These are phyloP conservation scores for Silene vulgaris DNA, from an alignment of 179 eudicot genomes.

Conservation along the genomic window DNA sequence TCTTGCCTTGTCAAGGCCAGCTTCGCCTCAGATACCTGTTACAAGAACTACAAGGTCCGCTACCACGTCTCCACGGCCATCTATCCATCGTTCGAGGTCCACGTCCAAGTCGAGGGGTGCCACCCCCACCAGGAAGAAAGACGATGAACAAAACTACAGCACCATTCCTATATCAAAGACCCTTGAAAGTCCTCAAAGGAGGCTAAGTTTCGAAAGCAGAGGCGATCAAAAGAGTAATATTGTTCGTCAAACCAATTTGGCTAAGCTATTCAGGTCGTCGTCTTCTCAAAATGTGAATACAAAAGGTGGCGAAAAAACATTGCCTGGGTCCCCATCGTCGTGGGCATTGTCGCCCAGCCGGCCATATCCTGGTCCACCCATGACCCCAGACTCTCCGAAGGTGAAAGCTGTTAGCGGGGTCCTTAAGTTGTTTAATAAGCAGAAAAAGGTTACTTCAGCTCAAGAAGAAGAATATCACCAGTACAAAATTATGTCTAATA, in stretches of 20 bases:
- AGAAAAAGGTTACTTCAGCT: slow-evolving; percentile 40
- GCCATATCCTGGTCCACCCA: slow-evolving; percentile 22
- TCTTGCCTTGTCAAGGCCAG: slow-evolving; percentile 13
- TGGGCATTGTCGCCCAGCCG: slow-evolving; percentile 78
- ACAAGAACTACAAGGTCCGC: slow-evolving; percentile 31
- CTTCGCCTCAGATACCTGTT: slow-evolving; percentile 23
- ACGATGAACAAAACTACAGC: slow-evolving; percentile 21
- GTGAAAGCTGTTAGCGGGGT: slow-evolving; percentile 43
- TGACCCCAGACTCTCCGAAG: slow-evolving; percentile 33
- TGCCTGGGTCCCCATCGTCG: slow-evolving; percentile 52
- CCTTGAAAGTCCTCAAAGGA: slow-evolving; percentile 21
- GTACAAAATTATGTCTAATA: slow-evolving; percentile 43
- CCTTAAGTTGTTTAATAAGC: slow-evolving; percentile 52
- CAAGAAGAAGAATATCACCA: slow-evolving; percentile 60
- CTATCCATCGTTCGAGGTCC: slow-evolving; percentile 31
- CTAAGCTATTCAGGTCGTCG: slow-evolving; percentile 31
- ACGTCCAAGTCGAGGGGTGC: slow-evolving; percentile 22
- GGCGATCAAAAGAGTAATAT: neutral
- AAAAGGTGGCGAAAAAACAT: slow-evolving; percentile 22
- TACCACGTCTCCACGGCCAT: slow-evolving; percentile 38
- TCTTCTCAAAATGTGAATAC: slow-evolving; percentile 29
- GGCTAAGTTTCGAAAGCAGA: slow-evolving; percentile 18
- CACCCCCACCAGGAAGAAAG: slow-evolving; percentile 5
- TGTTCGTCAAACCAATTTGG: slow-evolving; percentile 10
- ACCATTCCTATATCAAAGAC: slow-evolving; percentile 21